These are phyloP conservation scores for Mucor saturninus DNA, from an alignment of 371 early-diverging fungal species.

Conservation along the genomic window DNA sequence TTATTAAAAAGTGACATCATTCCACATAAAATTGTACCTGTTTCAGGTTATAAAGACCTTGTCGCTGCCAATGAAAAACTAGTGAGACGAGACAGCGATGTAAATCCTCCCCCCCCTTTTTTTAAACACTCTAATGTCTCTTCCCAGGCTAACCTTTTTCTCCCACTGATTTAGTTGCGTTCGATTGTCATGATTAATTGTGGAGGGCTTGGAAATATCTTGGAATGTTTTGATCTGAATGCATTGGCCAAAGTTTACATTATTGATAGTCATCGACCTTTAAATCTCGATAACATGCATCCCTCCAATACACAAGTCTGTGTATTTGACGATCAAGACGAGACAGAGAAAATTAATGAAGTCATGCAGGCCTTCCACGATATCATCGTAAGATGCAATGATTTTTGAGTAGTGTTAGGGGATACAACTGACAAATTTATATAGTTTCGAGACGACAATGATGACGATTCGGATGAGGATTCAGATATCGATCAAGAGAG, in stretches of 20 bases:
- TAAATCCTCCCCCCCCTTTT: conserved; percentile 5
- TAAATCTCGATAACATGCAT: conserved; percentile 79
- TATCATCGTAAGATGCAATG: conserved; percentile 53
- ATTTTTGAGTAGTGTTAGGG: neutral
- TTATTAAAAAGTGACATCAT: conserved; percentile 79
- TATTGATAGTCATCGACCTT: conserved; percentile 88
- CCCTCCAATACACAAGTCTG: conserved; percentile 62
- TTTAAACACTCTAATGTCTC: neutral
- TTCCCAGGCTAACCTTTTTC: neutral
- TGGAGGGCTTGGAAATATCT: conserved; percentile 79
- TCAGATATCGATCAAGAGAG: neutral
- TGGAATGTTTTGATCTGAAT: conserved; percentile 63
- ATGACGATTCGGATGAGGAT: conserved; percentile 29
- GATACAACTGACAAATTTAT: too few species aligned
- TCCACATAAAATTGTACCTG: conserved; percentile 79
- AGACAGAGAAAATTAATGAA: conserved; percentile 62
- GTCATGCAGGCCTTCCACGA: conserved; percentile 72
- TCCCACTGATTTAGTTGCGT: conserved; percentile 54
- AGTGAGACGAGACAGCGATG: conserved; percentile 44
- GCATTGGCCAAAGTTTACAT: conserved; percentile 69
- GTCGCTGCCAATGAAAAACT: conserved; percentile 54
- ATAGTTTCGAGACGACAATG: conserved; percentile 26
- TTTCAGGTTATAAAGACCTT: conserved; percentile 74
- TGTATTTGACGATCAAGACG: conserved; percentile 82
- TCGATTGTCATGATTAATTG: conserved; percentile 88